Evolutionary conservation across 148 eudicot species (phyloP).

Genomic region (Camellia sinensis): DNA sequence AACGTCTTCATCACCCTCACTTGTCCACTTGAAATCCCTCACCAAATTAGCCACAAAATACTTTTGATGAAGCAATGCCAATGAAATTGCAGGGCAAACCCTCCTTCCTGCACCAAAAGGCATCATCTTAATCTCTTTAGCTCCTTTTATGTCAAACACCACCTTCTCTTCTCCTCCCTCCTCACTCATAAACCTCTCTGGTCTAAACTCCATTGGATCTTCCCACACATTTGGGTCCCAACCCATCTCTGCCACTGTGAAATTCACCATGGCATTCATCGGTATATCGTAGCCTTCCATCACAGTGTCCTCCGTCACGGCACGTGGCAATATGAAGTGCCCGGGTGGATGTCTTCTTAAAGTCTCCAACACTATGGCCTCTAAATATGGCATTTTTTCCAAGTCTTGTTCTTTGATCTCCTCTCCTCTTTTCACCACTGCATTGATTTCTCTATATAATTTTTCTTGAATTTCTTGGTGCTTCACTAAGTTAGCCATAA

Average conservation of each 20-base stretch:
- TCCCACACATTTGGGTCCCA: slow-evolving; percentile 25
- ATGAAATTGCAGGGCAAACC: slow-evolving; percentile 19
- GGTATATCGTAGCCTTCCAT: slow-evolving; percentile 22
- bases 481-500: slow-evolving; percentile 27
- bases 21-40: slow-evolving; percentile 17
- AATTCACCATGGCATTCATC: slow-evolving; percentile 15
- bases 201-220: slow-evolving; percentile 23
- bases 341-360: slow-evolving; percentile 25
- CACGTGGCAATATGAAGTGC: slow-evolving; percentile 18
- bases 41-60: slow-evolving; percentile 22
- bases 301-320: slow-evolving; percentile 2
- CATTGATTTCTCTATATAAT: slow-evolving; percentile 3
- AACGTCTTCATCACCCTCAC: slow-evolving; percentile 13
- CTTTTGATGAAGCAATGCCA: slow-evolving; percentile 22
- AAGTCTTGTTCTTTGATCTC: slow-evolving; percentile 17
- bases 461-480: slow-evolving; percentile 19
- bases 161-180: neutral
- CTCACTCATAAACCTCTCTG: slow-evolving; percentile 14
- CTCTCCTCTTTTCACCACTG: slow-evolving; percentile 4
- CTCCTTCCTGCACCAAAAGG: slow-evolving; percentile 25
- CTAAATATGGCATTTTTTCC: slow-evolving; percentile 19
- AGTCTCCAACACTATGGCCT: slow-evolving; percentile 24
- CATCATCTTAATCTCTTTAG: slow-evolving; percentile 23
- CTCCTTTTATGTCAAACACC: slow-evolving; percentile 14
- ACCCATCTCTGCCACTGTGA: slow-evolving; percentile 25